Evolutionary conservation across 331 rosid genomes (phyloP), one percentile per base, ranked within the genome.

Genomic region (Pyracantha coccinea): DNA sequence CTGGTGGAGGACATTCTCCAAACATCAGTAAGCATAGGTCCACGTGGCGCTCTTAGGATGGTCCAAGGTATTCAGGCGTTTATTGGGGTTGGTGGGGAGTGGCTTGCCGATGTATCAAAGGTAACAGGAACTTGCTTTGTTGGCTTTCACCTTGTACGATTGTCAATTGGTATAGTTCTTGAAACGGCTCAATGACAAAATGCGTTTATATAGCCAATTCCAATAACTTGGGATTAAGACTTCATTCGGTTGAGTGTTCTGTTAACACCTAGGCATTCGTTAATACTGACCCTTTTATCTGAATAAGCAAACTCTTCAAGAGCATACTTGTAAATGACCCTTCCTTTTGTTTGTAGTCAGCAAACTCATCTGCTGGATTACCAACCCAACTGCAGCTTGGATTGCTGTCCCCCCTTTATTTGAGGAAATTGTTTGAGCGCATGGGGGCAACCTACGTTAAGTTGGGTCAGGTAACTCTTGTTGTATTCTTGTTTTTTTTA

Each of bases 1-100:
- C 84, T 94, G 80, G 86, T 94, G 76, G 99, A 92, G 80, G 99
- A 94, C 83, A 90, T 94, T 80, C 84, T 92, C 45, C 91, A 86
- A 81, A 94, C 97, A 73, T 94, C 99, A 32, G 58, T 91, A 35
- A 71, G 81, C 69, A 94, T 97, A 2, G 99, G 97, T 75, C 97
- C 99, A 24, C 85, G 97, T 69, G 99, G 99, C 50, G 91, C 89
- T 62, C 35, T 92, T 38, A 86, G 97, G 82, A 67, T 94, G 82
- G 97, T 84, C 76, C 99, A 94, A 83, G 97, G 96, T n/a, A 81
- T 94, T 80, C 97, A 90, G 83, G 99, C 93, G n/a, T 86, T 94
- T 63, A 4, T 94, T 25, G 97, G 97, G 20, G 97, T 94, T 63
- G 93, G 99, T 76, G 89, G 93, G 71, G 99, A 94, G 86, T 92